Evolutionary conservation across 805 yeast genomes (phyloP).

Genomic region (Candida maris): DNA sequence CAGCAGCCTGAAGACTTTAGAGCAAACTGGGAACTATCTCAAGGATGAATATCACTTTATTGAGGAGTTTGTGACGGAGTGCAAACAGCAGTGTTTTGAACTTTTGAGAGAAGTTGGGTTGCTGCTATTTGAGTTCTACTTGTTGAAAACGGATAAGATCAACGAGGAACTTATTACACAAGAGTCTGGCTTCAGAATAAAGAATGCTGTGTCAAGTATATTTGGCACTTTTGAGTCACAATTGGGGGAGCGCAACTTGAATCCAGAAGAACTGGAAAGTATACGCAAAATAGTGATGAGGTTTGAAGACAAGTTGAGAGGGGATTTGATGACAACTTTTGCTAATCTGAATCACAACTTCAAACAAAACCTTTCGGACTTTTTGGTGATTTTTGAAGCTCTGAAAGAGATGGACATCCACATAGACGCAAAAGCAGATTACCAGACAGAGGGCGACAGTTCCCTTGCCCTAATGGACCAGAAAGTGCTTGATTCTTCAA

Average conservation of each 20-base stretch:
- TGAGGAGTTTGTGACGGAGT: constrained; percentile 17
- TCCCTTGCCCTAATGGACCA: constrained; percentile 12
- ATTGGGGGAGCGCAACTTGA: constrained; percentile 7
- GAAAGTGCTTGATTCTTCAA: constrained; percentile 12
- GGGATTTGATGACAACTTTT: constrained; percentile 22
- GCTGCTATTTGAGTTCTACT: constrained; percentile 26
- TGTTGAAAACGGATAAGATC: constrained; percentile 18
- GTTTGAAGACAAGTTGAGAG: constrained; percentile 18
- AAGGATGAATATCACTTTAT: constrained; percentile 20
- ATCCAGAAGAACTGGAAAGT: constrained; percentile 10
- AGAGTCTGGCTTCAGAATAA: constrained; percentile 22
- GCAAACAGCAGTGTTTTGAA: constrained; percentile 24
- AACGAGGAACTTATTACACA: constrained; percentile 15
- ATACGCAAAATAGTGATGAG: constrained; percentile 13
- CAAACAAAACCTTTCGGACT: constrained; percentile 27
- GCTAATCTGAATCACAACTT: constrained; percentile 21
- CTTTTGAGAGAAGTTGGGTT: constrained; percentile 25
- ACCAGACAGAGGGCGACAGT: constrained; percentile 5
- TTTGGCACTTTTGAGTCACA: constrained; percentile 13
- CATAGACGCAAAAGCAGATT: constrained; percentile 4
- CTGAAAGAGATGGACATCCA: constrained; percentile 19
- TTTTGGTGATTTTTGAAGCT: constrained; percentile 24
- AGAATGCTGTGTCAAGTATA: constrained; percentile 12
- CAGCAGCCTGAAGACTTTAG: constrained; percentile 19
- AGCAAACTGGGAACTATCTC: constrained; percentile 20